Conservation (phyloP, 805 yeast genomes). For the Hanseniaspora lindneri region DNA sequence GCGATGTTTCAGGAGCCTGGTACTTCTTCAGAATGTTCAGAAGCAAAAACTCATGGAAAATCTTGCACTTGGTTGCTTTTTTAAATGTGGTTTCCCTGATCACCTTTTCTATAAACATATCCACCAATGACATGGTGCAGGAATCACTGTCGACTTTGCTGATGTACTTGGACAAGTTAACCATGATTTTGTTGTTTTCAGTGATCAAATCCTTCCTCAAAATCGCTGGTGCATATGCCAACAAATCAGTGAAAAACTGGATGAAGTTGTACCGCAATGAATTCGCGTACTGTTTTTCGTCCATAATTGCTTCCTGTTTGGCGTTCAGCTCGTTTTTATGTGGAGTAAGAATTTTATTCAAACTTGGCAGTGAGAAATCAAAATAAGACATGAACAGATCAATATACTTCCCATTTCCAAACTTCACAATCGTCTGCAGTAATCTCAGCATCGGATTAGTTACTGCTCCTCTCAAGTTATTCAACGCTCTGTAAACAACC, state of each 20-base stretch:
- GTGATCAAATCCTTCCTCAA: conserved; percentile 53
- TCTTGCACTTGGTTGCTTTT: conserved; percentile 57
- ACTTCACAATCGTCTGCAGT: conserved; percentile 40
- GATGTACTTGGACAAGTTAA: conserved; percentile 56
- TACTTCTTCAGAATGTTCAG: conserved; percentile 46
- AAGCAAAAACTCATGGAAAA: conserved; percentile 67
- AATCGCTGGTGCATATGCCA: conserved; percentile 39
- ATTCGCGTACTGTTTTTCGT: conserved; percentile 26
- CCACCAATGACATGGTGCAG: conserved; percentile 33
- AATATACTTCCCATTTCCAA: conserved; percentile 38
- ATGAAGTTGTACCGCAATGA: conserved; percentile 52
- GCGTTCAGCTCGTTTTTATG: conserved; percentile 35
- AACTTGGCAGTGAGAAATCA: conserved; percentile 50
- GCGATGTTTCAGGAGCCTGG: conserved; percentile 28
- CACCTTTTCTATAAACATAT: conserved; percentile 39
- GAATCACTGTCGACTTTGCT: conserved; percentile 41
- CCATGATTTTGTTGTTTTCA: conserved; percentile 46
- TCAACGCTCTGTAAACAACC: conserved; percentile 55
- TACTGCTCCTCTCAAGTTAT: conserved; percentile 42
- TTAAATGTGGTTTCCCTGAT: conserved; percentile 49
- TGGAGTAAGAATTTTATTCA: conserved; percentile 53
- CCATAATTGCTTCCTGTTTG: conserved; percentile 25
- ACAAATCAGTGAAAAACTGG: conserved; percentile 46
- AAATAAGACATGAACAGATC: conserved; percentile 52
- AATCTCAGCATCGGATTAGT: conserved; percentile 54